These are phyloP conservation scores for Ustilago curta DNA, from an alignment of 1,284 basidiomycete genomes.

Conservation along the genomic window DNA sequence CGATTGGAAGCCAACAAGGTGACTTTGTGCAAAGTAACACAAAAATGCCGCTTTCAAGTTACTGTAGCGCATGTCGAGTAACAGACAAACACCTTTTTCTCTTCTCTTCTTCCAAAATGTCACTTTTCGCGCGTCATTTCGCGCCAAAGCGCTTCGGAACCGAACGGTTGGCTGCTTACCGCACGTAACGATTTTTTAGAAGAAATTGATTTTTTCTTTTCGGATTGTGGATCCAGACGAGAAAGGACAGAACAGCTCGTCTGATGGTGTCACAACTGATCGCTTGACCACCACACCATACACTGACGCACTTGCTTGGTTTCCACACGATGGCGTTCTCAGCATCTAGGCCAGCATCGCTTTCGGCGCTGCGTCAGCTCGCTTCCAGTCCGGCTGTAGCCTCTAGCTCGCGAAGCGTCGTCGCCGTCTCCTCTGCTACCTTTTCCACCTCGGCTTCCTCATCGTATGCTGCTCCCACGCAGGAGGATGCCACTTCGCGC, in stretches of 20 bases:
- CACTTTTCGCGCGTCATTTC: conserved; percentile 1
- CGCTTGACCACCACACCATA: not conserved
- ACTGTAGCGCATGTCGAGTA: too few relatives aligned
- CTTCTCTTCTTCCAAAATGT: conserved; percentile 10
- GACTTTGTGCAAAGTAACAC: conserved; percentile 34
- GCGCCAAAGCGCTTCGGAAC: not conserved
- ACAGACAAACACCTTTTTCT: not conserved
- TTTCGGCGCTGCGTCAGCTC: conserved; percentile 25
- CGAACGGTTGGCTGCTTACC: conserved; percentile 2
- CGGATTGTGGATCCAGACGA: not conserved
- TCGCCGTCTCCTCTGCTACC: conserved; percentile 7
- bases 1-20: conserved; percentile 9
- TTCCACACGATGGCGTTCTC: conserved; percentile 26
- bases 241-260: conserved; percentile 3
- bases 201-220: conserved; percentile 6
- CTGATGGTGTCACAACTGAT: not conserved
- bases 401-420: conserved; percentile 39
- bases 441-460: conserved; percentile 36
- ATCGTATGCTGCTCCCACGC: conserved; percentile 22
- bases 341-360: conserved; percentile 28
- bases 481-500: conserved; percentile 38
- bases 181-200: conserved; percentile 9
- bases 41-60: too few relatives aligned
- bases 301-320: not conserved
- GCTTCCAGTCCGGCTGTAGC: conserved; percentile 38